Evolutionary conservation across 257 asterid genomes (phyloP), one percentile per base, ranked within the genome.

Genomic region (Ocimum tenuiflorum): DNA sequence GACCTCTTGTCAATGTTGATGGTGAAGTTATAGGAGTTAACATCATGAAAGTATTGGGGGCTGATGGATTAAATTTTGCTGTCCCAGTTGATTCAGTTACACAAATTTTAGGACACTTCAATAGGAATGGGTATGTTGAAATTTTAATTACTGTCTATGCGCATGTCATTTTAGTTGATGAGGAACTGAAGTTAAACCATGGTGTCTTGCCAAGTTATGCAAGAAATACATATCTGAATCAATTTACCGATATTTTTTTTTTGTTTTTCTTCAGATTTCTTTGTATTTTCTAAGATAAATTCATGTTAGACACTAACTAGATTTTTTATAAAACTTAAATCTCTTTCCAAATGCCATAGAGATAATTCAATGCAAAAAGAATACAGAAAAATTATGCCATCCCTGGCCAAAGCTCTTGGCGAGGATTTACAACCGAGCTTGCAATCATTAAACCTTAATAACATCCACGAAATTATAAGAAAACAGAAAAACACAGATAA

Each of bases 21-120:
- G 98, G 98, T 57, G 96, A 91, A 83, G 84, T 91, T 50, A 31
- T 91, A 14, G 96, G 96, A 41, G 86, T 86, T 66, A 91, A 82
- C 75, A 80, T 76, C 79, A 77, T 88, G 95, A 89, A 82, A 82
- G 82, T 91, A 48, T 60, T 54, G 77, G 88, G 88, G 35, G 98
- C 98, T 63, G 92, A 88, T 74, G 96, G 96, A 24, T 74, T 91
- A 72, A 80, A 83, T 72, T 91, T 91, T 73, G 81, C 96, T 42
- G 95, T 88, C 15, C 98, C 96, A 60, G 73, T 86, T 65, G 96
- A 88, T 73, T 86, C 88, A 24, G 91, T 81, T 65, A 24, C 82
- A 75, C 85, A 79, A 75, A 88, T 91, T 45, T 65, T 88, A 14
- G 85, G 81, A 77, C 96, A 91, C 77, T 88, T 91, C 80, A 82